A percentile compares a stretch with the other conserved stretches of the same genome.
Conservation (phyloP, 306 rosid species). For the Pterocarpus santalinus region DNA sequence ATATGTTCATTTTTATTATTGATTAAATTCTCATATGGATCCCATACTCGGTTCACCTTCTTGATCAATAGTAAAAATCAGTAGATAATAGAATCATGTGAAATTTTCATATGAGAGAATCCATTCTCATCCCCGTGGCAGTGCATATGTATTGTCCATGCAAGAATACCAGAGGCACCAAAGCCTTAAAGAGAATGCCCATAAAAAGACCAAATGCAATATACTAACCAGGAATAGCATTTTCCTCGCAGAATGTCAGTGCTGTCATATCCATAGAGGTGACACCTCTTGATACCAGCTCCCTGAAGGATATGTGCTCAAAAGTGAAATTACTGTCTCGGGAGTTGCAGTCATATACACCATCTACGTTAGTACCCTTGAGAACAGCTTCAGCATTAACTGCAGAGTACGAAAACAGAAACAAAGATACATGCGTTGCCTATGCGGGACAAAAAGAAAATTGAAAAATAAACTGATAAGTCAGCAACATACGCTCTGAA, state of each 20-base stretch:
- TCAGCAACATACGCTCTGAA: conserved; percentile 59
- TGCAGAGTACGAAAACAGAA: conserved; percentile 35
- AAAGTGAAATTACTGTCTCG: conserved; percentile 60
- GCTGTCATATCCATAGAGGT: conserved; percentile 66
- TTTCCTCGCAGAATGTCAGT: conserved; percentile 68
- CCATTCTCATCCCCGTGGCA: neutral
- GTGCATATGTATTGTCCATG: conserved; percentile 20
- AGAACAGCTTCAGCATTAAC: conserved; percentile 72
- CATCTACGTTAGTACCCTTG: conserved; percentile 68
- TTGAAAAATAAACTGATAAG: neutral
- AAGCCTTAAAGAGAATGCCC: conserved; percentile 30
- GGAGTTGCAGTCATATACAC: conserved; percentile 65
- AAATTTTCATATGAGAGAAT: too few species aligned
- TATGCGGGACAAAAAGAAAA: neutral
- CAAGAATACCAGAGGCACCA: conserved; percentile 25
- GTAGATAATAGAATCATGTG: too few species aligned
- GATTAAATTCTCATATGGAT: too few species aligned
- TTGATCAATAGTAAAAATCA: too few species aligned
- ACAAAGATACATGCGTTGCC: conserved; percentile 4
- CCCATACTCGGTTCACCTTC: too few species aligned
- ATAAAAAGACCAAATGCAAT: conserved; percentile 30
- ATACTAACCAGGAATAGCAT: conserved; percentile 74
- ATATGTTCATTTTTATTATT: too few species aligned
- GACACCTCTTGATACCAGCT: conserved; percentile 63
- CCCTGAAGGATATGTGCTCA: conserved; percentile 70